Evolutionary conservation across 2,329 filamentous ascomycete species (phyloP).

Genomic region (Fusarium sp.): DNA sequence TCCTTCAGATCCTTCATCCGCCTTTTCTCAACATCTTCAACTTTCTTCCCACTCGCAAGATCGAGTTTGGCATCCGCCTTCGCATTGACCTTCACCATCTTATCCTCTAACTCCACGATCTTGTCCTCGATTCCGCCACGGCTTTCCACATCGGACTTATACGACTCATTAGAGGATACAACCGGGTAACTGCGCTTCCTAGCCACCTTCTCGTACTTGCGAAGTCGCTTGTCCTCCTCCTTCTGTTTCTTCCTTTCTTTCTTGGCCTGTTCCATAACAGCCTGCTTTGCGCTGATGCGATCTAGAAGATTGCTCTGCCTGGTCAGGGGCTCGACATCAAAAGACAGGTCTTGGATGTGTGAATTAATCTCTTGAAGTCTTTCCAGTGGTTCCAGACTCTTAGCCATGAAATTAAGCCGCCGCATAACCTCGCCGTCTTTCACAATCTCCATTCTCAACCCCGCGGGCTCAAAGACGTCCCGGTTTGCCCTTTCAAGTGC

Average conservation of each 20-base stretch:
- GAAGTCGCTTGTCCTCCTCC: neutral
- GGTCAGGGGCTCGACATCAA: conserved; percentile 9
- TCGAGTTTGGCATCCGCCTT: conserved; percentile 8
- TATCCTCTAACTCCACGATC: conserved; percentile 4
- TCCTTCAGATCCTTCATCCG: conserved; percentile 12
- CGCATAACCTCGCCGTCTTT: conserved; percentile 23
- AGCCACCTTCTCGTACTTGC: neutral
- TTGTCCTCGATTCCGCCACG: neutral
- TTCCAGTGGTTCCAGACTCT: conserved; percentile 13
- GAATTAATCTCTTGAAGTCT: neutral
- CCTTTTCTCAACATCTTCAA: neutral
- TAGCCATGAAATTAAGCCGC: neutral
- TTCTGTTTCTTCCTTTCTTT: conserved; percentile 15
- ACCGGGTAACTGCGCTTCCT: conserved; percentile 4
- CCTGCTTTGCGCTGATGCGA: conserved; percentile 26
- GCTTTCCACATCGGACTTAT: conserved; percentile 4
- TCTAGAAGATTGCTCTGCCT: conserved; percentile 10
- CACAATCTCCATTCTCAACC: conserved; percentile 11
- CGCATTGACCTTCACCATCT: neutral
- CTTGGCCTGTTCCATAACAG: conserved; percentile 1
- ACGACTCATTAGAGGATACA: conserved; percentile 13
- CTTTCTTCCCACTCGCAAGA: neutral
- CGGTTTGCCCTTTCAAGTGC: conserved; percentile 2
- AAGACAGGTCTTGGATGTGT: neutral
- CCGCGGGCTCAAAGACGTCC: conserved; percentile 4